A percentile compares a stretch with the other conserved stretches of the same genome.
Conservation (phyloP, 2,329 filamentous ascomycete genomes). For the Neofusicoccum laricinum region DNA sequence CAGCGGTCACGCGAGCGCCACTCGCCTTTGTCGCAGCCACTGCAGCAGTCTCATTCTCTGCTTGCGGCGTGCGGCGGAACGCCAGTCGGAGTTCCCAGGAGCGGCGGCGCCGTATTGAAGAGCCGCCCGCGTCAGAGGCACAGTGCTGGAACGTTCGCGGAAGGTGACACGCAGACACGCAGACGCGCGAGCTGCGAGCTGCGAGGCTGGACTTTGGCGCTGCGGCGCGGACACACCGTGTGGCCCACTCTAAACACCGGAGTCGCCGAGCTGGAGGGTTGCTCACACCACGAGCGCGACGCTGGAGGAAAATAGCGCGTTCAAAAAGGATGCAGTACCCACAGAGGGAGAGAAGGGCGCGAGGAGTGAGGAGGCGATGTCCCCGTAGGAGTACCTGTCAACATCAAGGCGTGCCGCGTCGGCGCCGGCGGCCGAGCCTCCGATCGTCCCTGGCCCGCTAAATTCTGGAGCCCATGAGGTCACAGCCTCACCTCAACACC, state of each 20-base stretch:
- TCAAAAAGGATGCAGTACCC: no score
- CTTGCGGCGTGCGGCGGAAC: not conserved
- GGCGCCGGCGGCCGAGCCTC: not conserved
- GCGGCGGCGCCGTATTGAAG: not conserved
- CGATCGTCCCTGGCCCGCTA: not conserved
- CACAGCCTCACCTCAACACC: not conserved
- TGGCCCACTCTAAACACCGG: not conserved
- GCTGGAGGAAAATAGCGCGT: not conserved
- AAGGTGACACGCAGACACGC: no score
- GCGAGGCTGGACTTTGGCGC: not conserved
- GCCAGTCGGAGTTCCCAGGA: not conserved
- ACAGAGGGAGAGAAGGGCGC: no score
- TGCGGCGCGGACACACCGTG: not conserved
- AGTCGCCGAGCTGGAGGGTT: not conserved
- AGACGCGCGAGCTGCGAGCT: not conserved
- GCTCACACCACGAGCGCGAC: not conserved
- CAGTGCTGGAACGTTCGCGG: not conserved
- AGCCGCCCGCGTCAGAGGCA: not conserved
- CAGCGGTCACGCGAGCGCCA: conserved; percentile 1
- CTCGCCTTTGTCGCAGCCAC: not conserved
- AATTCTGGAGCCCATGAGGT: conserved; percentile 7
- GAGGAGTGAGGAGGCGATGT: not conserved
- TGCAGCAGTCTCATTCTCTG: not conserved
- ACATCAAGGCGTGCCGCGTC: not conserved
- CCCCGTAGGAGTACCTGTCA: not conserved